phyloP scores from a whole-genome alignment of 1,284 basidiomycete species.

The Trichosporon ovoides region DNA sequence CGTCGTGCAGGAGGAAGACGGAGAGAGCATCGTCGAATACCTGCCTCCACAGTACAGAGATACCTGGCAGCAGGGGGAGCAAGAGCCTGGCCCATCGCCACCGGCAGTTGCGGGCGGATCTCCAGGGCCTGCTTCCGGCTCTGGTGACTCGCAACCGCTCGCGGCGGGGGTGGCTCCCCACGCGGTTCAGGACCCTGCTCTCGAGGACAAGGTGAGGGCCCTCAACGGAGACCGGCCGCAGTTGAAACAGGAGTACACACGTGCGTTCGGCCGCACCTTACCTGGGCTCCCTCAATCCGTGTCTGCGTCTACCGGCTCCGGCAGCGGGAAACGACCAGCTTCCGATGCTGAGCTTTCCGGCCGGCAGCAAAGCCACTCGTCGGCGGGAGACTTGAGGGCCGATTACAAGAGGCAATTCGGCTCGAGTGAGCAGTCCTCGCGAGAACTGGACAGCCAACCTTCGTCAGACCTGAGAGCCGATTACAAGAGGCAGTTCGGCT shows the following conservation, averaged over 20 bases:
- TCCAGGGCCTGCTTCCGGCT: not conserved
- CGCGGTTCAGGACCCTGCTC: not conserved
- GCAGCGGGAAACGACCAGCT: not conserved
- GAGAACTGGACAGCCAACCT: no score
- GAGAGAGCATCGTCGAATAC: not conserved
- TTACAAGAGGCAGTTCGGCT: no score
- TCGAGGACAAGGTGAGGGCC: no score
- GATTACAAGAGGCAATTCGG: not conserved
- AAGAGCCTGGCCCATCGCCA: not conserved
- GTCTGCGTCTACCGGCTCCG: no score
- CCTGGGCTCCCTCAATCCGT: no score
- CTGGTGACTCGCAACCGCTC: no score
- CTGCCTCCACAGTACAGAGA: not conserved
- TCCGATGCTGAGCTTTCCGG: no score
- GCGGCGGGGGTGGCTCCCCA: not conserved
- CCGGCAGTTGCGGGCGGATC: not conserved
- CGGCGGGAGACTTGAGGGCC: not conserved
- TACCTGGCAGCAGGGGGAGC: not conserved
- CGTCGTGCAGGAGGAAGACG: not conserved
- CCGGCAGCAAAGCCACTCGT: not conserved
- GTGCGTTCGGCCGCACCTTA: no score
- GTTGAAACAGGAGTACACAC: not conserved
- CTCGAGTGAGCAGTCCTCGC: no score
- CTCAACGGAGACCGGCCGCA: no score
- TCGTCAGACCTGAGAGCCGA: no score